These are phyloP conservation scores for Glycyrrhiza uralensis DNA, from an alignment of 306 rosid genomes.

Conservation along the genomic window DNA sequence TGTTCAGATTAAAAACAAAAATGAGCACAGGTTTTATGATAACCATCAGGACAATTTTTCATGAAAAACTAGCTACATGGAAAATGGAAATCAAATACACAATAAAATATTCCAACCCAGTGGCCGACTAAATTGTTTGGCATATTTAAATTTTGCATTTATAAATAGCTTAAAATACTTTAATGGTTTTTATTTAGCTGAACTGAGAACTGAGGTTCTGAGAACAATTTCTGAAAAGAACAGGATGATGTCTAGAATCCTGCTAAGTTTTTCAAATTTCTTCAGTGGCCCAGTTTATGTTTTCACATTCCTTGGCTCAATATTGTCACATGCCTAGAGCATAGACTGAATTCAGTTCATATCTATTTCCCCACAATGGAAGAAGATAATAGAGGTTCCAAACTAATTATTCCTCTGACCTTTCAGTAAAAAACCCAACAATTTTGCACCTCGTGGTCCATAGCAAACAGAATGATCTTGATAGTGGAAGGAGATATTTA, in stretches of 20 bases:
- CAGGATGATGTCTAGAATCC: neutral
- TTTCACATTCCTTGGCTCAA: neutral
- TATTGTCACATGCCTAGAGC: neutral
- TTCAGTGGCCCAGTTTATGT: neutral
- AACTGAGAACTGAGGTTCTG: neutral
- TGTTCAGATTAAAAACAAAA: neutral
- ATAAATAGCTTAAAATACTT: neutral
- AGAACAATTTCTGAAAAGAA: neutral
- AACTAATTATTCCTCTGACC: neutral
- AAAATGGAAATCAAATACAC: neutral
- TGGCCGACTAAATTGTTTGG: neutral
- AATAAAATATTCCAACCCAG: neutral
- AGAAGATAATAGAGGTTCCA: neutral
- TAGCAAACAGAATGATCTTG: neutral
- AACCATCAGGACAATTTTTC: neutral
- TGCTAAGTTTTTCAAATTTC: neutral
- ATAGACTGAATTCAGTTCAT: neutral
- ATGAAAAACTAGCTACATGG: neutral
- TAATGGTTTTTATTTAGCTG: neutral
- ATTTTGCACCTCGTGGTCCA: neutral
- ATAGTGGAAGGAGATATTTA: neutral
- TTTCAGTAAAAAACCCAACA: neutral
- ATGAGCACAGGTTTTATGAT: neutral
- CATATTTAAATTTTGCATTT: neutral
- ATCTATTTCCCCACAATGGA: neutral